A percentile compares a stretch with the other conserved stretches of the same genome.
Conservation (phyloP, 2,329 filamentous ascomycete species). For the Macrophomina phaseolina region DNA sequence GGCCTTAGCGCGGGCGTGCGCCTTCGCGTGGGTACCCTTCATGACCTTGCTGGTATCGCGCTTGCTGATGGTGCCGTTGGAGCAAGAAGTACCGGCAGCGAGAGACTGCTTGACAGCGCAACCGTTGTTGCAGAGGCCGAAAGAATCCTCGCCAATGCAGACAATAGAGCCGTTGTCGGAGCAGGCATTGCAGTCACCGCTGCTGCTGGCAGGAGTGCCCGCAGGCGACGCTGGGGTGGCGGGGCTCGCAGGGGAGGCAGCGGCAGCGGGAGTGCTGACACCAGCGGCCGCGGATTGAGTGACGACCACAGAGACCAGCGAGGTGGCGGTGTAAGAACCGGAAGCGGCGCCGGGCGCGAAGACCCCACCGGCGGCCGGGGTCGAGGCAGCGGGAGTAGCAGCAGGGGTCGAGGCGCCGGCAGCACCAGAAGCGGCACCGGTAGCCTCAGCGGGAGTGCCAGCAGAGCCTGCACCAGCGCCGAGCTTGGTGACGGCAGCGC, state of each 20-base stretch:
- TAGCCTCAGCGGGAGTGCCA: constrained; percentile 36
- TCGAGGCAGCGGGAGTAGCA: constrained; percentile 29
- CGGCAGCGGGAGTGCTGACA: constrained; percentile 1
- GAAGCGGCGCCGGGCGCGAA: constrained; percentile 28
- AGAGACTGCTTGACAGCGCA: constrained; percentile 49
- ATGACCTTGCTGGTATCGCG: constrained; percentile 21
- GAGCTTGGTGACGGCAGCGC: constrained; percentile 36
- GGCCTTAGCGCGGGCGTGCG: constrained; percentile 14
- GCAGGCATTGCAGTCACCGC: constrained; percentile 41
- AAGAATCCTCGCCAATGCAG: constrained; percentile 50
- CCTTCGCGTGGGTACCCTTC: constrained; percentile 16
- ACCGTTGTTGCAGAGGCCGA: constrained; percentile 53
- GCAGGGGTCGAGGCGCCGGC: constrained; percentile 26
- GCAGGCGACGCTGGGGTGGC: constrained; percentile 27
- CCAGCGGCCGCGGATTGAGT: constrained; percentile 1
- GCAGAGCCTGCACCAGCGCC: constrained; percentile 38
- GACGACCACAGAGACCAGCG: constrained; percentile 29
- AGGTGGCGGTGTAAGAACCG: constrained; percentile 27
- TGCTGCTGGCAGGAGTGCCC: constrained; percentile 29
- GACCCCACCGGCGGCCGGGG: constrained; percentile 30
- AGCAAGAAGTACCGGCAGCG: constrained; percentile 50
- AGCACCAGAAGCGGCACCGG: constrained; percentile 39
- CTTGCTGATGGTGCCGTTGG: constrained; percentile 40
- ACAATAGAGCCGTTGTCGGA: constrained; percentile 48
- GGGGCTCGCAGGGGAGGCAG: constrained; percentile 29